Percentiles rank a stretch among this genome's conserved stretches.
phyloP scores from a whole-genome alignment of 495 filamentous ascomycete species.

The Talaromyces liani region DNA sequence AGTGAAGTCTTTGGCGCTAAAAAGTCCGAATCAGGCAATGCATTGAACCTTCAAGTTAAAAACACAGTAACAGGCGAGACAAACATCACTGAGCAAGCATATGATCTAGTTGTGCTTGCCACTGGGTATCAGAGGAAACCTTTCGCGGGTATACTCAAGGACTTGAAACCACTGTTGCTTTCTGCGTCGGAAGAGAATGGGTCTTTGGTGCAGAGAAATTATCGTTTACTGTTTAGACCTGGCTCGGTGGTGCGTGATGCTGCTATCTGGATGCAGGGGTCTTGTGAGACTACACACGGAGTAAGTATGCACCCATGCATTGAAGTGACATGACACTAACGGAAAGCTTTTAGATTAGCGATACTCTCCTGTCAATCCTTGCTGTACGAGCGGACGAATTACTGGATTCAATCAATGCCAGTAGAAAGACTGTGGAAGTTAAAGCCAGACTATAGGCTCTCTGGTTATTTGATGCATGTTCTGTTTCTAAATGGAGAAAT shows the following conservation, averaged over 20 bases:
- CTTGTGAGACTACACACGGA: slow-evolving; percentile 86
- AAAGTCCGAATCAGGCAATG: slow-evolving; percentile 35
- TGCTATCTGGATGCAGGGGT: slow-evolving; percentile 91
- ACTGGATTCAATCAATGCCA: slow-evolving; percentile 63
- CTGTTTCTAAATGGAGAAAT: neutral
- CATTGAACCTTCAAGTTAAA: slow-evolving; percentile 27
- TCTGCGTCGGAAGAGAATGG: slow-evolving; percentile 26
- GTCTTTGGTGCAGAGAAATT: slow-evolving; percentile 52
- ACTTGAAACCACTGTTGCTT: slow-evolving; percentile 55
- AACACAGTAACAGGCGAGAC: slow-evolving; percentile 8
- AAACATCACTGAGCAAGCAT: slow-evolving; percentile 39
- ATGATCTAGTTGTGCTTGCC: slow-evolving; percentile 75
- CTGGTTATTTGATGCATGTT: neutral
- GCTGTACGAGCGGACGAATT: slow-evolving; percentile 71
- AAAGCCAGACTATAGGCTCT: neutral
- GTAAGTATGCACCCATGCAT: slow-evolving; percentile 4
- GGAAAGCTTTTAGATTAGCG: slow-evolving; percentile 42
- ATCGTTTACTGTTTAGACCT: slow-evolving; percentile 59
- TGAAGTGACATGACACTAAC: neutral
- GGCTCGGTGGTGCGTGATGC: slow-evolving; percentile 54
- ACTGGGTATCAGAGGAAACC: slow-evolving; percentile 78
- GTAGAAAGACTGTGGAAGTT: neutral
- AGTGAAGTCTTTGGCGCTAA: slow-evolving; percentile 55
- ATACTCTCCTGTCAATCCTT: slow-evolving; percentile 71
- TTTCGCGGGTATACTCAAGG: slow-evolving; percentile 67